Evolutionary conservation across 495 filamentous ascomycete species (phyloP).

Genomic region (Hypoxylon lenormandii): DNA sequence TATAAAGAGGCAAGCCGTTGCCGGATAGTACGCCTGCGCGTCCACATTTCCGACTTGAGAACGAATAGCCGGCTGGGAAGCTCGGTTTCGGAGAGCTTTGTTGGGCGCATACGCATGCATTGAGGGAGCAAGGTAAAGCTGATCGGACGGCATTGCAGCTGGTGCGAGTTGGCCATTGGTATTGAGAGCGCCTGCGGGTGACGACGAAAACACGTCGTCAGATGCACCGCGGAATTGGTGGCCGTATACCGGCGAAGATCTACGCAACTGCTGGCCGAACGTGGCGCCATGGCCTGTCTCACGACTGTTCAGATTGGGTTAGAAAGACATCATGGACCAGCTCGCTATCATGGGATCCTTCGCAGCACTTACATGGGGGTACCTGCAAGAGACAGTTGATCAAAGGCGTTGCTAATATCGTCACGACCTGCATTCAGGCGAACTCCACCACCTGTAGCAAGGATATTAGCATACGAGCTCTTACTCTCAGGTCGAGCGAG

Average conservation of each 20-base stretch:
- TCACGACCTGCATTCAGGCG: conserved; percentile 11
- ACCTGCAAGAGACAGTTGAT: conserved; percentile 16
- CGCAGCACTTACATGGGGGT: conserved; percentile 11
- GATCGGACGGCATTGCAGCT: no score
- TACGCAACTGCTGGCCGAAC: neutral
- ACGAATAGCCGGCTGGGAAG: no score
- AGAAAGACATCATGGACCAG: neutral
- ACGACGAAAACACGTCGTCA: no score
- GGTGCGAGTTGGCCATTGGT: no score
- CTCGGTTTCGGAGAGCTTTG: no score
- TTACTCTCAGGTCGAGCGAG: neutral
- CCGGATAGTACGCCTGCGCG: conserved; percentile 67
- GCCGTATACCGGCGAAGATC: no score
- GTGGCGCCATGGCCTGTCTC: conserved; percentile 3
- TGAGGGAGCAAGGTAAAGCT: no score
- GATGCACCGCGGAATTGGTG: neutral
- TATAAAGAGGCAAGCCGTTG: conserved; percentile 71
- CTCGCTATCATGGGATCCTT: neutral
- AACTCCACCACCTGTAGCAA: conserved; percentile 25
- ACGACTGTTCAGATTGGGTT: conserved; percentile 7
- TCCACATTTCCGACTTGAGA: conserved; percentile 56
- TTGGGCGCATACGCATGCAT: no score
- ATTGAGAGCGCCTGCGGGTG: no score
- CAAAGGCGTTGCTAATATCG: neutral
- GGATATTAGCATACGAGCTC: conserved; percentile 1